Base-by-base conservation (phyloP, 129 eudicot genomes). In the Artemisia annua region DNA sequence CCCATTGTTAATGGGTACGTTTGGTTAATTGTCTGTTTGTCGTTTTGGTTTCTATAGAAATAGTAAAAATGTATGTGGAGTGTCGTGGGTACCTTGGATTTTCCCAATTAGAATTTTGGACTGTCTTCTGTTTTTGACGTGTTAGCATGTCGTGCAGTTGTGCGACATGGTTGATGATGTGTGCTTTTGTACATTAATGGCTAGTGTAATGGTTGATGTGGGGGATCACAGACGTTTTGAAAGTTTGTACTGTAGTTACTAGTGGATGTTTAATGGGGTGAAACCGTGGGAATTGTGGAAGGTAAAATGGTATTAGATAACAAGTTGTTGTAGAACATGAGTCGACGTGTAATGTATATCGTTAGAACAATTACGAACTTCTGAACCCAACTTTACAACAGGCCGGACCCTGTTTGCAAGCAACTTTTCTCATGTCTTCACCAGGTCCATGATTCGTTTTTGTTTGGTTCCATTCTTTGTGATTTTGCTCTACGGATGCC, bases 1-100 rank as follows among this genome's bases (percentile, higher is more conserved):
- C 61, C 77, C 44, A 78, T 71, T 67, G 68, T 69, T 69, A 49
- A 53, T 68, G 81, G 60, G 69, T 53, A 70, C 66, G 68, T 70
- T 78, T 70, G 43, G 49, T 54, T 54, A 3, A 61, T 4, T 55
- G 4, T 24, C 3, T 28, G 65, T 49, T 51, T 56, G 20, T 78
- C 46, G 35, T 51, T 78, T 64, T 15, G 46, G 67, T 16, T 78
- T 63, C 53, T 15, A 20, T 14, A 56, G 5, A 71, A 24, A 71
- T 17, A 65, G 66, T 43, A 78, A 44, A 28, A 32, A 63, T 32
- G 7, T 16, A 74, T 17, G 78, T 74, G 48, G 55, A 62, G 24
- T 57, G 15, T 39, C 39, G 49, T 73, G 26, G 15, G 10, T 32
- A 63, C 9, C 2, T 16, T 19, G 17, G 35, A 16, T 15, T 63